phyloP scores from a whole-genome alignment of 768 basidiomycete genomes.

The Russula foetens region DNA sequence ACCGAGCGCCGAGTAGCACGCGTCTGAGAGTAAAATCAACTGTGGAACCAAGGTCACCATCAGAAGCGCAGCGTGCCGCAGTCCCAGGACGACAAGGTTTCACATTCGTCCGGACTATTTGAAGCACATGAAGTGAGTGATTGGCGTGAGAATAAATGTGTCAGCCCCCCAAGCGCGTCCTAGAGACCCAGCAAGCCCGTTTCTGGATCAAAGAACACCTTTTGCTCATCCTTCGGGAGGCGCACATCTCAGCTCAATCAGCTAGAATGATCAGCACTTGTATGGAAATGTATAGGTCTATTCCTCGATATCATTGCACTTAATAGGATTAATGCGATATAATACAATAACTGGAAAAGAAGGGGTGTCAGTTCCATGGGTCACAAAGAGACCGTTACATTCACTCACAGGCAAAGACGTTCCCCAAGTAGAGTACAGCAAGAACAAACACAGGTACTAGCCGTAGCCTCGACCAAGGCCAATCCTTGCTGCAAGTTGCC shows the following conservation, averaged over 20 bases:
- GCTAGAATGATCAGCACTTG: neutral
- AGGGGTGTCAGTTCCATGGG: neutral
- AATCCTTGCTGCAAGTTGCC: slow-evolving; percentile 80
- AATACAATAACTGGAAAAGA: slow-evolving; percentile 10
- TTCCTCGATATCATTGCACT: neutral
- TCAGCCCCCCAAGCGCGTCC: too few species aligned
- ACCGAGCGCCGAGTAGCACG: neutral
- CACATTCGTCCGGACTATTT: neutral
- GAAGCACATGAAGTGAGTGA: neutral
- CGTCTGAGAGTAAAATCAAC: neutral
- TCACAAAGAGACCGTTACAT: neutral
- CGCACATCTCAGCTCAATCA: neutral
- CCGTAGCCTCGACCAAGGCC: slow-evolving; percentile 39
- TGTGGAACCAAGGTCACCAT: neutral
- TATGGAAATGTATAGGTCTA: slow-evolving; percentile 3
- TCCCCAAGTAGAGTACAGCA: neutral
- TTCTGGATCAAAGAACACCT: neutral
- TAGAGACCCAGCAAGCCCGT: too few species aligned
- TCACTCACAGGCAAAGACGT: slow-evolving; percentile 5
- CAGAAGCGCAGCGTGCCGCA: slow-evolving; percentile 10
- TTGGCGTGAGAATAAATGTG: neutral
- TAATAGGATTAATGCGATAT: neutral
- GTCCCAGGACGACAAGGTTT: neutral
- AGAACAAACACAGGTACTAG: slow-evolving; percentile 6
- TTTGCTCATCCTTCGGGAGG: neutral